Conservation (phyloP, 208 protist genomes). For the Trypanosoma avium region DNA sequence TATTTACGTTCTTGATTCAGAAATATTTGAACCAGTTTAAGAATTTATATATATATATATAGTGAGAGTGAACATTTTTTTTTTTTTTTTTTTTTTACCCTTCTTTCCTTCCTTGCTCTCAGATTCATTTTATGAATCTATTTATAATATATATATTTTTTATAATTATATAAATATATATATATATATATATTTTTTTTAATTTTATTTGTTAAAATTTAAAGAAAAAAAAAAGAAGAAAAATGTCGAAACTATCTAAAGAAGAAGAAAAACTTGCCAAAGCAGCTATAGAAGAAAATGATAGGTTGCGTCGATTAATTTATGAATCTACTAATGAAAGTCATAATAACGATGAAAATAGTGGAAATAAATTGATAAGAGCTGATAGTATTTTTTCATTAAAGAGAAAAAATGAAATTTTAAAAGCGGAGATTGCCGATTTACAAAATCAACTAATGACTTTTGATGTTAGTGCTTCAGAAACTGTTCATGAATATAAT, state of each 20-base stretch:
- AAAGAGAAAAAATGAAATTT: constrained; percentile 43
- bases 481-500: constrained; percentile 72
- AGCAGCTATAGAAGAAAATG: constrained; percentile 28
- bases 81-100: neutral
- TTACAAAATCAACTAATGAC: constrained; percentile 56
- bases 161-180: constrained; percentile 7
- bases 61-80: too few relatives aligned
- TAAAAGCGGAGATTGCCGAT: constrained; percentile 54
- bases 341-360: constrained; percentile 1
- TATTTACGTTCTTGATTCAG: too few relatives aligned
- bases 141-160: neutral
- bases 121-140: neutral
- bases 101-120: neutral
- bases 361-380: neutral
- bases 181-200: neutral
- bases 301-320: constrained; percentile 17
- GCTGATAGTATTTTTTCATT: constrained; percentile 32
- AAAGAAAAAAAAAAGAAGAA: neutral
- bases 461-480: constrained; percentile 59
- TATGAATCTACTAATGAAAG: constrained; percentile 5
- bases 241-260: constrained; percentile 20
- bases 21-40: too few relatives aligned
- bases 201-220: constrained; percentile 7
- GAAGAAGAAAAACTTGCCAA: constrained; percentile 27
- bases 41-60: too few relatives aligned